Evolutionary conservation across 495 filamentous ascomycete genomes (phyloP).

Genomic region (Hypomontagnella monticulosa): DNA sequence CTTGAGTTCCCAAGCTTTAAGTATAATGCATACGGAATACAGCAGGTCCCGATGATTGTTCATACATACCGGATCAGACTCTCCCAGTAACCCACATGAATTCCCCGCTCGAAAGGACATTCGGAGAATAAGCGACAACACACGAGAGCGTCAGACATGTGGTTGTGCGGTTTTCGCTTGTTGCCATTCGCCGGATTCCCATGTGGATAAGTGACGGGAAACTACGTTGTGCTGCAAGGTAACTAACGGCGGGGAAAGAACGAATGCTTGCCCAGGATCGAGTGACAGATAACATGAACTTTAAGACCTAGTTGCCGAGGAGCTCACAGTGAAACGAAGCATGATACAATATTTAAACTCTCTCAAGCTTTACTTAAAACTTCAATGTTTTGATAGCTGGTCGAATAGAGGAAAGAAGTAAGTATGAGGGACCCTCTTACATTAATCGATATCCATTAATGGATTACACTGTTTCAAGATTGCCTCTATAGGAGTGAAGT

Average conservation of each 20-base stretch:
- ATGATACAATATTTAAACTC: constrained; percentile 6
- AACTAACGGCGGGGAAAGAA: constrained; percentile 16
- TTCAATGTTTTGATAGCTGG: not conserved
- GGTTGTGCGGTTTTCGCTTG: constrained; percentile 26
- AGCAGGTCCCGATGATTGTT: not conserved
- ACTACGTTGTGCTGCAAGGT: constrained; percentile 18
- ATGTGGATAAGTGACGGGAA: constrained; percentile 13
- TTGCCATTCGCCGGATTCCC: constrained; percentile 20
- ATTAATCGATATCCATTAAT: no score
- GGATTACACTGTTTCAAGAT: constrained; percentile 21
- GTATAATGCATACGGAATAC: no score
- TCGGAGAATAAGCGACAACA: constrained; percentile 33
- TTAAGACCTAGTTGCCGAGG: not conserved
- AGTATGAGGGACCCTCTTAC: constrained; percentile 7
- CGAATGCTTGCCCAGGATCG: no score
- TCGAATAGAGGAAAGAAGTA: constrained; percentile 1
- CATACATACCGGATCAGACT: not conserved
- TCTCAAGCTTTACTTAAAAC: constrained; percentile 1
- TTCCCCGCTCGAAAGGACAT: constrained; percentile 28
- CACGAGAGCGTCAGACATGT: constrained; percentile 22
- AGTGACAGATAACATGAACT: not conserved
- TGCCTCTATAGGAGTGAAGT: no score
- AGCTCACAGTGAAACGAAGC: constrained; percentile 10
- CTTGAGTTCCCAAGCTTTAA: no score
- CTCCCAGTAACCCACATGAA: constrained; percentile 9